Base-by-base conservation (phyloP, 225 moss, liverwort and hornwort species). In the Bryum argenteum region DNA sequence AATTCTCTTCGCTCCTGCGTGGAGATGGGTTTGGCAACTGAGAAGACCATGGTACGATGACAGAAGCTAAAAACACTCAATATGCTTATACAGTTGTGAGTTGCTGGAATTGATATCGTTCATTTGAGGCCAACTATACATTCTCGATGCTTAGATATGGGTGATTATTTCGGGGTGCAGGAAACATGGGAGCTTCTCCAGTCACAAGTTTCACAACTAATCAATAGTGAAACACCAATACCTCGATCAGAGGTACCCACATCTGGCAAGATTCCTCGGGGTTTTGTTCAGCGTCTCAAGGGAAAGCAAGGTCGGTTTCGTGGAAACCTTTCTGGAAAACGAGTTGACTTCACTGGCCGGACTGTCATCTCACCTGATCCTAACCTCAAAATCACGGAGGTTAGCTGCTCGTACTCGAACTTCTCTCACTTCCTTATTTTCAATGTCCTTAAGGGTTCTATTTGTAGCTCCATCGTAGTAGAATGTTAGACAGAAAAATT, bases 281-380 rank as follows among this genome's bases (percentile, higher is more conserved):
- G 97, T 45, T 94, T 98, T 78, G 97, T 98, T 9, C 97, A 98
- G 84, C 90, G 97, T 72, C 67, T 98, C 75, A 98, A 98, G 71
- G 97, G 97, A 71, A 98, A 98, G 67, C 97, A 98, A 65, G 97
- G 97, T 65, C 83, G 94, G 5, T 98, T 98, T 81, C 89, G 97
- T 57, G 94, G 97, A 72, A 98, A 98, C 68, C 85, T 98, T 19
- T 98, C 97, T 62, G 97, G 97, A 37, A 98, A 98, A 75, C 79
- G 97, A 65, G 97, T 98, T 51, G 97, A 98, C 65, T 98, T 94
- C 68, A 98, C 94, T 74, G 97, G 97, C 43, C 84, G 97, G 75
- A 98, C 97, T 73, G 94, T 98, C 52, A 98, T 98, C 75, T 98
- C 97, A 45, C 97, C 97, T 76, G 97, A 98, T 79, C 97, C 97